Base-by-base conservation (phyloP, 805 yeast genomes). In the Kodamaea leandrae region DNA sequence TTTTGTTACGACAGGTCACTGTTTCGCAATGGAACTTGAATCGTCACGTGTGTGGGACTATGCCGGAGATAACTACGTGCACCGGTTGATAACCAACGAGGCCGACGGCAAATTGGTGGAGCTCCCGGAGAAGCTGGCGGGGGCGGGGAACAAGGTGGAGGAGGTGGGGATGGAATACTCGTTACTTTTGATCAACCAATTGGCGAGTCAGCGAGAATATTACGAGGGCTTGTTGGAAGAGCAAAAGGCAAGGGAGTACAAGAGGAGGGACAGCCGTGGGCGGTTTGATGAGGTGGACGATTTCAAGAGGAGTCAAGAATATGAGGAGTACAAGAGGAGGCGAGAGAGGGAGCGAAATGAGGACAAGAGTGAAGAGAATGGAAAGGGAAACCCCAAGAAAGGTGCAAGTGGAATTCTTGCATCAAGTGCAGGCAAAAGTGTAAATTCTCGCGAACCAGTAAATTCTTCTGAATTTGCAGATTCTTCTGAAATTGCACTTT, bases 11-110 rank as follows among this genome's bases (percentile, higher is more conserved):
- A 83, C 95, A 0, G 81, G 83, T 4, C 97, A 89, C 60, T 86
- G 96, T 52, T 89, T 86, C 64, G 85, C 96, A 0, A 88, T 89
- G 96, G 96, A 89, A 54, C 68, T 86, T 34, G 63, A 71, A 8
- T 78, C 95, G 0, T 93, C 89, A 46, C 69, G 97, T 29, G 96
- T 89, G 1, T 89, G 97, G 97, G 96, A 89, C 58, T 89, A 89
- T 58, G 89, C 90, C 0, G 90, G 90, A 2, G 97, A 89, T 57
- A 81, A 80, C 48, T 89, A 89, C 58, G 96, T 89, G 7, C 97
- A 89, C 60, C 62, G 97, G 37, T 64, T 89, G 32, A 75, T 89
- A 3, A 87, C 89, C 46, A 88, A 86, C 60, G 90, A 86, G 57
- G 72, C 83, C 0, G 96, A 89, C 57, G 97, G 97, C 0, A 90